Base-by-base conservation (phyloP, 345 rosid species). In the Aquilaria malaccensis region DNA sequence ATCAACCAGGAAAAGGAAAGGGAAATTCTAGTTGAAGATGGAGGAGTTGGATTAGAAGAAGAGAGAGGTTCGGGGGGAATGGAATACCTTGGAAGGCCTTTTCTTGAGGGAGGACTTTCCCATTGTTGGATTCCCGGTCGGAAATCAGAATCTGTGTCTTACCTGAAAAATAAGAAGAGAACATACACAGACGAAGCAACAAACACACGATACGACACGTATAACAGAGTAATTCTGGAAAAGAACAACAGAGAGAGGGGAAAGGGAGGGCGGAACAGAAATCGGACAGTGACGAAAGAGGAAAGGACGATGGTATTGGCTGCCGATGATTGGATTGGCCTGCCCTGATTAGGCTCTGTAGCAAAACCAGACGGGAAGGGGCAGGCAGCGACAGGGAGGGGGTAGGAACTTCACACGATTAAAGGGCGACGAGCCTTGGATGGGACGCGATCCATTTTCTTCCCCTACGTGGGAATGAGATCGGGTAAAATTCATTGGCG, bases 51-150 rank as follows among this genome's bases (percentile, higher is more conserved):
- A 22, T 22, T 22, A 22, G 22, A 22, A 22, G 22, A 22, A 22
- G 22, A 22, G 22, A 22, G 22, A 22, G 22, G 22, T 22, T 22
- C 22, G 22, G 22, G 22, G 22, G 22, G 22, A 22, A 22, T 22
- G 22, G 22, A 64, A 68, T 62, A 61, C 43, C 73, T 64, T 76
- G 50, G 86, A 70, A 51, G 72, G 81, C 61, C 79, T 76, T 63
- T 74, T 81, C 81, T 79, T 81, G 15, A 50, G 48, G 46, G 89
- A 79, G 48, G 80, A 76, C 66, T 83, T 83, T 1, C 80, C 83
- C 85, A 80, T 83, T 59, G 48, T 59, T 50, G 41, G 7, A 37
- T 45, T 11, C 43, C 37, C 51, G 5, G 43, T 37, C 43, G 43
- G 43, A 3, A 37, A 37, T 37, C 43, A 2, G 7, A 37, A 37